Base-by-base conservation (phyloP, 2,329 filamentous ascomycete genomes). In the Rhinocladiella similis region DNA sequence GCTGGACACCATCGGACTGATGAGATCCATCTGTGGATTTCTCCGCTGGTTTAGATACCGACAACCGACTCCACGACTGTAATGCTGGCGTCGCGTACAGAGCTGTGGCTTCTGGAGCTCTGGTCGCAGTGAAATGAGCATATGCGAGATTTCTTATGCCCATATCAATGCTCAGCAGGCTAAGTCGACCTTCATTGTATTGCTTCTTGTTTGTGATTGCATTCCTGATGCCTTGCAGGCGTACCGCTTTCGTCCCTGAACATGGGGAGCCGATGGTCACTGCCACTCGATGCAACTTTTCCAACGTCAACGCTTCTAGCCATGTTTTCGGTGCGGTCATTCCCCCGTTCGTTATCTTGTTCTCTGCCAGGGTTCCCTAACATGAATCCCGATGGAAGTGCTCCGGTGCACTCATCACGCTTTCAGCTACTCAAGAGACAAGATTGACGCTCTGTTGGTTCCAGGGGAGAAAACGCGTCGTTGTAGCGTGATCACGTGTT, bases 121-220 rank as follows among this genome's bases (percentile, higher is more conserved):
- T 18, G 9, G 57, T 39, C 2, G 57, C 60, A 2, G 54, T 66
- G 29, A 89, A 70, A 59, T 90, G 78, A 62, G 88, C 89, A 68
- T 85, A 90, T 1, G 89, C 90, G 3, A 95, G 76, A 69, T 95
- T 95, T 42, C 84, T 84, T 63, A 95, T 88, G 3, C 90, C 90
- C 83, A 94, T 88, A 70, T 95, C 90, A 60, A 95, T 87, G 68
- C 89, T 92, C 33, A 94, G 71, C 20, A 94, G 78, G 42, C 85
- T 79, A 63, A 76, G 19, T 54, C 33, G 14, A 60, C 54, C 55
- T 57, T 48, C 22, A 55, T 56, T 66, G 60, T 35, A 54, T n/a
- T 16, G 18, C 38, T 36, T 19, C 3, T 19, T 25, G 39, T 42
- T 65, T 50, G 18, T 62, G 16, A 76, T 65, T 49, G 75, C 73